Conservation (phyloP, 352 stramenopile genomes). For the Phytophthora pseudosyringae region DNA sequence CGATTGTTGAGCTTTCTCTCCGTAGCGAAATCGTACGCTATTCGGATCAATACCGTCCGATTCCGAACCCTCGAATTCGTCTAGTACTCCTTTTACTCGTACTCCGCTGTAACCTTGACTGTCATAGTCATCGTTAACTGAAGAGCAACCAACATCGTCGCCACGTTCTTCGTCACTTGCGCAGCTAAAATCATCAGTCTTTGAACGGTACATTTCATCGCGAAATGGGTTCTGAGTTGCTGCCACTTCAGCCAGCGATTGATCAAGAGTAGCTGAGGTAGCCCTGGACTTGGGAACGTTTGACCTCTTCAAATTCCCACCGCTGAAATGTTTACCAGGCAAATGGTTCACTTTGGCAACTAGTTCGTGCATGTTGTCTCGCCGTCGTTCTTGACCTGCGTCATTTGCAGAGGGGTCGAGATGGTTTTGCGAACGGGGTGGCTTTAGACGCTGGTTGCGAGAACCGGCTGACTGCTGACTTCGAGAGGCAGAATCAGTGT, state of each 20-base stretch:
- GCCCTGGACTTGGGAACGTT: constrained; percentile 8
- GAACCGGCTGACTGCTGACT: constrained; percentile 15
- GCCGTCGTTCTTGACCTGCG: background rate
- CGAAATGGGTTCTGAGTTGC: constrained; percentile 29
- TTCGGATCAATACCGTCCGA: constrained; percentile 10
- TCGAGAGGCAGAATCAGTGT: constrained; percentile 19
- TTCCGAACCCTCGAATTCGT: constrained; percentile 10
- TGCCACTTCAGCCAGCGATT: constrained; percentile 26
- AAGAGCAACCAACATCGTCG: background rate
- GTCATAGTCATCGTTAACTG: constrained; percentile 6
- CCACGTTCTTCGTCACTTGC: constrained; percentile 2
- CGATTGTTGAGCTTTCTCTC: constrained; percentile 4
- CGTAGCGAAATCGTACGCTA: constrained; percentile 18
- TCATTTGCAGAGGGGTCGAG: background rate
- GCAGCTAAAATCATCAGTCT: constrained; percentile 6
- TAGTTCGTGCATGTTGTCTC: background rate
- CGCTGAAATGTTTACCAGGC: constrained; percentile 5
- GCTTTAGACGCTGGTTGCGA: background rate
- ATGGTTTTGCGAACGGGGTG: constrained; percentile 1
- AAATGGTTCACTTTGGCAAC: constrained; percentile 1
- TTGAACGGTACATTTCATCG: constrained; percentile 12
- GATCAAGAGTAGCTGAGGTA: constrained; percentile 24
- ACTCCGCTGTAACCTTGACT: background rate
- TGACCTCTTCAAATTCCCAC: constrained; percentile 12
- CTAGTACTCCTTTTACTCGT: background rate